A percentile compares a stretch with the other conserved stretches of the same genome.
These are phyloP conservation scores for Aurinia saxatilis DNA, from an alignment of 345 rosid species.

Conservation along the genomic window DNA sequence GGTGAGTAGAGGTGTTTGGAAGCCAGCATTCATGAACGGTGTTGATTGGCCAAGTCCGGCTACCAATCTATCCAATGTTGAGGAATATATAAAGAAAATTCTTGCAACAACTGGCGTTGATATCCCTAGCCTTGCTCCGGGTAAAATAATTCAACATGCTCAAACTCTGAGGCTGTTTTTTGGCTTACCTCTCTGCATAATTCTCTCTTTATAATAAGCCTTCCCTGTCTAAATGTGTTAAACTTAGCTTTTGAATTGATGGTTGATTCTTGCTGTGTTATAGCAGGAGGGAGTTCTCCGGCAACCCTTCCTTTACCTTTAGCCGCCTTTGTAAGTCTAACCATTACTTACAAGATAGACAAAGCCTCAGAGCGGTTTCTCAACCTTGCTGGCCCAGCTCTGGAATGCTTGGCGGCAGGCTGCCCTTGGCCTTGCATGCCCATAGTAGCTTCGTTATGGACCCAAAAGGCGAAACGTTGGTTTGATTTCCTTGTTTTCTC, in stretches of 20 bases:
- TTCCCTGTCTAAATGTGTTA: neutral
- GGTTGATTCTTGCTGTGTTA: constrained; percentile 24
- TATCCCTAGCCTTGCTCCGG: constrained; percentile 88
- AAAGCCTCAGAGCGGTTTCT: constrained; percentile 78
- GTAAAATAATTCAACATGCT: constrained; percentile 28
- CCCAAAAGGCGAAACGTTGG: constrained; percentile 98
- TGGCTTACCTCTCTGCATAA: neutral
- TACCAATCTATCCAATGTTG: constrained; percentile 76
- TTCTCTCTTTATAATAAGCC: neutral
- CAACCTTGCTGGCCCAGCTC: constrained; percentile 77
- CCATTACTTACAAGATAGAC: constrained; percentile 89
- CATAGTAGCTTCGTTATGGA: constrained; percentile 83
- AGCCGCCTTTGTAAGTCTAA: constrained; percentile 95
- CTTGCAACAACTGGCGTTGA: constrained; percentile 86
- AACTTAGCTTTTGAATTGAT: constrained; percentile 2
- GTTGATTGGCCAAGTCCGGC: constrained; percentile 99
- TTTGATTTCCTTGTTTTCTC: constrained; percentile 86
- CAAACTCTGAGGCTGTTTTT: neutral
- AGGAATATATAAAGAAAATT: constrained; percentile 79
- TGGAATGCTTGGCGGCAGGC: constrained; percentile 84
- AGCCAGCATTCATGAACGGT: constrained; percentile 92
- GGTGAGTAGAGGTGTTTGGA: constrained; percentile 93
- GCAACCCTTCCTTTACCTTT: constrained; percentile 91
- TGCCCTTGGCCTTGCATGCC: constrained; percentile 99
- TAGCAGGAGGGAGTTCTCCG: constrained; percentile 64